phyloP scores from a whole-genome alignment of 2,329 filamentous ascomycete species.

The Calonectria pseudoreteaudii region DNA sequence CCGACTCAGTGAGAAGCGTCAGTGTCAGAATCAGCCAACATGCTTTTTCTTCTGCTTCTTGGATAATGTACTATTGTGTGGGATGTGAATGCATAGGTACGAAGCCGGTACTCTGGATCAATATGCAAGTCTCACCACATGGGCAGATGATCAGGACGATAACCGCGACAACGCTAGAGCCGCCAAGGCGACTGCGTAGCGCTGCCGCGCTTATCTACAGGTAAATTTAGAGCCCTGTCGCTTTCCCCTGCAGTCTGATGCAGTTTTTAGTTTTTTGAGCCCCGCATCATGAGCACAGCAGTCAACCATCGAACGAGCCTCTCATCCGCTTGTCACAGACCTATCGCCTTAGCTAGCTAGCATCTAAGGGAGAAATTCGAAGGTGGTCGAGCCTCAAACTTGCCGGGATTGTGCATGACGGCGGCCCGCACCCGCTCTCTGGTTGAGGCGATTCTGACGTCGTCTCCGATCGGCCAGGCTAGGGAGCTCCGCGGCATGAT shows the following conservation, averaged over 20 bases:
- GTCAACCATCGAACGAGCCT: slow-evolving; percentile 24
- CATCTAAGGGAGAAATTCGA: slow-evolving; percentile 53
- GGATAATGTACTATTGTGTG: background rate
- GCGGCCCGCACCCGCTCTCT: slow-evolving; percentile 27
- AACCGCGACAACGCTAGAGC: background rate
- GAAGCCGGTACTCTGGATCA: background rate
- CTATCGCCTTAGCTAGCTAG: slow-evolving; percentile 51
- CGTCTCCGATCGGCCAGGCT: slow-evolving; percentile 35
- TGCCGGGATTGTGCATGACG: background rate
- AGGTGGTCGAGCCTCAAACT: slow-evolving; percentile 32
- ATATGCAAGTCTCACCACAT: background rate
- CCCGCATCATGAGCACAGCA: background rate
- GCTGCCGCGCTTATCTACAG: background rate
- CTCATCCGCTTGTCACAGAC: slow-evolving; percentile 47
- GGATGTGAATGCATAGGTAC: background rate
- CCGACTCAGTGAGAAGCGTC: too few relatives aligned
- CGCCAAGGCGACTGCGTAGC: background rate
- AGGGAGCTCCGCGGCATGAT: slow-evolving; percentile 34
- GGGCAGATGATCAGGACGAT: background rate
- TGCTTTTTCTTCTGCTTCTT: background rate
- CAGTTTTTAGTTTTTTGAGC: background rate
- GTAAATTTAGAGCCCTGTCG: background rate
- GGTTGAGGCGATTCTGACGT: slow-evolving; percentile 41
- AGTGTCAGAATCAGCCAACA: background rate
- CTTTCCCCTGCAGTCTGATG: background rate